Conservation (phyloP, 2,329 filamentous ascomycete genomes). For the Torrubiellomyces zombiae region DNA sequence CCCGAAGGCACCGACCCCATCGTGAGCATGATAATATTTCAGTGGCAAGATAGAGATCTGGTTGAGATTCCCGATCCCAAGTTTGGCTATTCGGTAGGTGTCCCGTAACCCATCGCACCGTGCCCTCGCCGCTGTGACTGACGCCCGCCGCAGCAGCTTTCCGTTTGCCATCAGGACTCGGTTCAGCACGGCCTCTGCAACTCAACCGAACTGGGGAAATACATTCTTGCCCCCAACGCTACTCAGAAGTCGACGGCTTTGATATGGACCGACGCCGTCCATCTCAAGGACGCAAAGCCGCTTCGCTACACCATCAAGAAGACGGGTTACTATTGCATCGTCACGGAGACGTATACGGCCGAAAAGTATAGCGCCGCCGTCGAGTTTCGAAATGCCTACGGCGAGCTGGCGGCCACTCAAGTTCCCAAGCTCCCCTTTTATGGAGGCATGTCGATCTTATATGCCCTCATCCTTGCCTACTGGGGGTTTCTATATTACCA, state of each 20-base stretch:
- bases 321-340: slow-evolving; percentile 92
- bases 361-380: slow-evolving; percentile 64
- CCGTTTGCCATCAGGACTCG: slow-evolving; percentile 59
- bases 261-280: slow-evolving; percentile 65
- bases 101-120: too few species aligned
- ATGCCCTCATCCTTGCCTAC: slow-evolving; percentile 66
- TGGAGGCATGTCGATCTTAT: slow-evolving; percentile 82
- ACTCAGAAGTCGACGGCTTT: slow-evolving; percentile 51
- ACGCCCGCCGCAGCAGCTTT: slow-evolving; percentile 24
- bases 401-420: slow-evolving; percentile 85
- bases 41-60: slow-evolving; percentile 73
- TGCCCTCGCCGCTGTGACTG: too few species aligned
- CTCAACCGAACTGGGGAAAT: slow-evolving; percentile 62
- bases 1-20: slow-evolving; percentile 49
- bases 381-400: slow-evolving; percentile 90
- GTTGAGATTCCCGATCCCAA: slow-evolving; percentile 51
- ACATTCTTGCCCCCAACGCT: slow-evolving; percentile 64
- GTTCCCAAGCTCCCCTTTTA: slow-evolving; percentile 97
- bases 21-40: slow-evolving; percentile 78
- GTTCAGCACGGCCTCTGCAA: slow-evolving; percentile 59
- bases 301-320: slow-evolving; percentile 75
- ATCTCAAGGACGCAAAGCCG: slow-evolving; percentile 57
- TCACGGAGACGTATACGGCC: slow-evolving; percentile 53
- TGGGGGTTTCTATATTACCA: slow-evolving; percentile 96
- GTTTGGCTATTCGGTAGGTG: too few species aligned